Base-by-base conservation (phyloP, 495 filamentous ascomycete species). In the Aspergillus sparsus region DNA sequence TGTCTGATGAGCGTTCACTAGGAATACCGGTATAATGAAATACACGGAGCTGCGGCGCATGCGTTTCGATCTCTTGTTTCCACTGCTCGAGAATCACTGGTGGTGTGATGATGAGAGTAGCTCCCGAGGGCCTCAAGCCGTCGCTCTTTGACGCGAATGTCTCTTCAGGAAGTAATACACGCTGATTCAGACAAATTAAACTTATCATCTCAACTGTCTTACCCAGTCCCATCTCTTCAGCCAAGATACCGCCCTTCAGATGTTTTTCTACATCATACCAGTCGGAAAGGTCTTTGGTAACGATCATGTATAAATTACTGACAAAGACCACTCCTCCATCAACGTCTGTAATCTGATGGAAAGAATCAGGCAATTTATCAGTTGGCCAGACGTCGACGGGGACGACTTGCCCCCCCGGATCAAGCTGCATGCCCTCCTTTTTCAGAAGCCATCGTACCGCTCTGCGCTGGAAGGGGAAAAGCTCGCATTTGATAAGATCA, bases 201-300 rank as follows among this genome's bases (percentile, higher is more conserved):
- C 89, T 83, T 47, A 94, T 89, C 52, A 93, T 80, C 70, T 98
- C 94, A 16, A 97, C 83, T 0, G 94, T 97, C 70, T 98, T 98
- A 1, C 94, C 94, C 5, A 98, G 76, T 0, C 93, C 93, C 94
- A 97, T 97, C 73, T 98, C 94, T 71, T 98, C 93, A 0, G 92
- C 91, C 18, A 98, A 80, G 33, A 90, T 84, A 0, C 88, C 88
- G 15, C 86, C 87, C 34, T 66, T 76, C 0, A 85, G 63, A 31
- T 70, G 42, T 35, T 69, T 54, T 27, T 63, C 70, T 8, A 71
- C 65, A 41, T 77, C 69, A 32, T 64, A 55, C 66, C 86, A 86
- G 7, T 71, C 46, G 31, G 70, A 71, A 2, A 79, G 44, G 69
- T 88, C 80, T 7, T 74, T 79, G 1, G 82, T 84, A 9, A 86